Conservation (phyloP, 139 green algal genomes). For the Gonium pectorale region DNA sequence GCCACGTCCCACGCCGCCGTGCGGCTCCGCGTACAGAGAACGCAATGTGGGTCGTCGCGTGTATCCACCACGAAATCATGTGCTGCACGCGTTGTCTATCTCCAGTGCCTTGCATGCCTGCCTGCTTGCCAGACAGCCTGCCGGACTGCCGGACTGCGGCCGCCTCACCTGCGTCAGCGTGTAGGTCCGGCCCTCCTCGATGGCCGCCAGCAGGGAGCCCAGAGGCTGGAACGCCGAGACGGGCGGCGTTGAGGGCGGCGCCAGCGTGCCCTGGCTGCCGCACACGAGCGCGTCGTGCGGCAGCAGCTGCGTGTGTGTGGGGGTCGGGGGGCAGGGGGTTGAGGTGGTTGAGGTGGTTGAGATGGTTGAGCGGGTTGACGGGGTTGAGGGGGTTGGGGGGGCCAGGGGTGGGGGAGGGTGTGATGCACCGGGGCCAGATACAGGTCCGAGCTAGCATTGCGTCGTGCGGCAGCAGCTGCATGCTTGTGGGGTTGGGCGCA, state of each 20-base stretch:
- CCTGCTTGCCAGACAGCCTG: too few species aligned
- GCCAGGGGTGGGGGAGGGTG: neutral
- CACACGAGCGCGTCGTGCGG: slow-evolving; percentile 8
- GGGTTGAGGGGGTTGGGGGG: neutral
- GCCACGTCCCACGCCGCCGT: too few species aligned
- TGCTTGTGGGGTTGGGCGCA: neutral
- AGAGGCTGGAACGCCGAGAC: slow-evolving; percentile 10
- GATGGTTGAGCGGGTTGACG: too few species aligned
- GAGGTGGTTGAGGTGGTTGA: neutral
- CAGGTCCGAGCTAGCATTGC: too few species aligned
- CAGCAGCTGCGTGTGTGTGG: slow-evolving; percentile 4
- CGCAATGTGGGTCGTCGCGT: too few species aligned
- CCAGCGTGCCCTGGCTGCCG: slow-evolving; percentile 22
- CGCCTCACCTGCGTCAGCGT: neutral
- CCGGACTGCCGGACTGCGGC: too few species aligned
- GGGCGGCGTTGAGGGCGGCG: neutral
- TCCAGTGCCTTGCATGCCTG: too few species aligned
- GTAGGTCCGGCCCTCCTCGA: slow-evolving; percentile 36
- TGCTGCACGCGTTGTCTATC: too few species aligned
- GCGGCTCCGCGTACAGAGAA: too few species aligned
- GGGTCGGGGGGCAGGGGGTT: neutral
- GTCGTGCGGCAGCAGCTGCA: slow-evolving; percentile 23
- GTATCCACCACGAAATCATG: too few species aligned
- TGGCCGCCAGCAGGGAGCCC: slow-evolving; percentile 1
- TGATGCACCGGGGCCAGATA: too few species aligned